Conservation (phyloP, 176 grass and related monocot genomes). For the Phragmites australis region DNA sequence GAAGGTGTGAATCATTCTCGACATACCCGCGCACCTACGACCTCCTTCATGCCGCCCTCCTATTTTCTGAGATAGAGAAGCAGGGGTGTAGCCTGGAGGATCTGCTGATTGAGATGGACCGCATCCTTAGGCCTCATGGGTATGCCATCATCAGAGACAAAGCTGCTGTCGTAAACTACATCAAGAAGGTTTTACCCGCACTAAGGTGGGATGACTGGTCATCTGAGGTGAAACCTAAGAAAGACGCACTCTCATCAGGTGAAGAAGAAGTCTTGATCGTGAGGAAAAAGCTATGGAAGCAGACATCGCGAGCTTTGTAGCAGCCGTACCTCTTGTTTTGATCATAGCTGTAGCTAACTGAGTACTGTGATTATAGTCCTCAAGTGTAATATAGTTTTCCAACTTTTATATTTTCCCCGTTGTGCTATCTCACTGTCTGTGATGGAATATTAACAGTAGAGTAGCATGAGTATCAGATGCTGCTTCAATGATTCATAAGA, state of each 20-base stretch:
- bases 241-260: conserved; percentile 43
- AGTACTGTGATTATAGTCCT: not conserved
- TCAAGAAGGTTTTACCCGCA: conserved; percentile 53
- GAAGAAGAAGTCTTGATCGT: conserved; percentile 66
- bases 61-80: conserved; percentile 65
- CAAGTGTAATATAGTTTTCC: conserved; percentile 35
- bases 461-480: not conserved
- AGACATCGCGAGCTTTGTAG: conserved; percentile 28
- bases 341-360: conserved; percentile 36
- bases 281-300: conserved; percentile 67
- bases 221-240: conserved; percentile 59
- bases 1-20: conserved; percentile 79
- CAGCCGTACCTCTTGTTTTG: conserved; percentile 8
- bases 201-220: conserved; percentile 76
- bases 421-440: not conserved
- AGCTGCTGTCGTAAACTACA: conserved; percentile 47
- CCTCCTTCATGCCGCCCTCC: conserved; percentile 63
- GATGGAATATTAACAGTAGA: conserved; percentile 11
- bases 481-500: not conserved
- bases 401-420: not conserved
- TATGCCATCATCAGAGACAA: conserved; percentile 70
- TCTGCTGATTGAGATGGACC: conserved; percentile 83
- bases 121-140: conserved; percentile 61
- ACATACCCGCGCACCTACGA: conserved; percentile 79
- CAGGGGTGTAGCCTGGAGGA: conserved; percentile 70